These are phyloP conservation scores for Mycena sp. DNA, from an alignment of 1,284 basidiomycete species.

Conservation along the genomic window DNA sequence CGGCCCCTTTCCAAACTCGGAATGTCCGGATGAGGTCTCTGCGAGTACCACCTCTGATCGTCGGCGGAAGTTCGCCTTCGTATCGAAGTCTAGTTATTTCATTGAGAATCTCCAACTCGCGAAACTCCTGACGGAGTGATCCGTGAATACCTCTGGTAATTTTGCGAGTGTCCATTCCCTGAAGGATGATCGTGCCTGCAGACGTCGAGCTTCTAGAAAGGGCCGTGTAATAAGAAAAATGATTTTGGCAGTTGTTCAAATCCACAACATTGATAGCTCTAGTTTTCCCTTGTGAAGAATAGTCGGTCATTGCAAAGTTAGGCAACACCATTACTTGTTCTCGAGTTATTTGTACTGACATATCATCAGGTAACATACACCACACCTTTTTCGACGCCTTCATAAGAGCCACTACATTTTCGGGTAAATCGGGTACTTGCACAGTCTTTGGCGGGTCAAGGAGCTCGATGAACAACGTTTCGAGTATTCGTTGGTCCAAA, in stretches of 20 bases:
- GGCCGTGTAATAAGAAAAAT: conserved; percentile 45
- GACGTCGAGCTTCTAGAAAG: conserved; percentile 47
- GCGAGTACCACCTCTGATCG: not conserved
- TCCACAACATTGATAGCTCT: conserved; percentile 27
- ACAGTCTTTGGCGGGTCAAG: too few relatives aligned
- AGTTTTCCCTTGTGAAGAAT: conserved; percentile 49
- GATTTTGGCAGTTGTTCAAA: conserved; percentile 38
- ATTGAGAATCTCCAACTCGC: conserved; percentile 43
- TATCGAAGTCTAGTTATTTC: conserved; percentile 41
- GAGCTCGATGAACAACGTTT: too few relatives aligned
- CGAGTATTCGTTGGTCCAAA: too few relatives aligned
- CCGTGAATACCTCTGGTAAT: conserved; percentile 35
- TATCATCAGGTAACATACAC: conserved; percentile 43
- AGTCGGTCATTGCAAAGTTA: conserved; percentile 58
- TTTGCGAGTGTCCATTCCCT: conserved; percentile 36
- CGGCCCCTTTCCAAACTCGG: not conserved
- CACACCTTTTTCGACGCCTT: too few relatives aligned
- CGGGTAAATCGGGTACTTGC: too few relatives aligned
- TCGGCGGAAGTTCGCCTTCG: not conserved
- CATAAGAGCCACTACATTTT: too few relatives aligned
- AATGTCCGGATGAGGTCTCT: not conserved
- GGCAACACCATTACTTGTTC: conserved; percentile 49
- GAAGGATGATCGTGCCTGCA: conserved; percentile 47
- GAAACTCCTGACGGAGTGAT: conserved; percentile 40
- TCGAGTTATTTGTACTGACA: conserved; percentile 39